These are phyloP conservation scores for Naganishia cerealis DNA, from an alignment of 1,284 basidiomycete species.

Conservation along the genomic window DNA sequence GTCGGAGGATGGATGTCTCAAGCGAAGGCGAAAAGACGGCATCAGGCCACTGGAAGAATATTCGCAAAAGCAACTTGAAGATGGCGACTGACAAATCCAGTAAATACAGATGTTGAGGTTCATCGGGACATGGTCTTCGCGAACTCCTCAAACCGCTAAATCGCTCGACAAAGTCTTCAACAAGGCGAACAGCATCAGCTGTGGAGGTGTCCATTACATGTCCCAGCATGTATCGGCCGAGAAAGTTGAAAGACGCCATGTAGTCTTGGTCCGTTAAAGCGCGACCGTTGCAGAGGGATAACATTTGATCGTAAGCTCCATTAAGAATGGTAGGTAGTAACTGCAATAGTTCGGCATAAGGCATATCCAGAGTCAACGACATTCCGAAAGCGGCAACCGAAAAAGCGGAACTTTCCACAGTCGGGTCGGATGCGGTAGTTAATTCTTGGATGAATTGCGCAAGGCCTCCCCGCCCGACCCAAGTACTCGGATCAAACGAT, in stretches of 20 bases:
- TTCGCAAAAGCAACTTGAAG: constrained; percentile 17
- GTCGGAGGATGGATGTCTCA: neutral
- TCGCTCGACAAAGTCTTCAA: constrained; percentile 5
- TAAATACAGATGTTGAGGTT: constrained; percentile 7
- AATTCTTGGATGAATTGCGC: neutral
- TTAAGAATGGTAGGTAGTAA: constrained; percentile 12
- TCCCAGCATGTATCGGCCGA: constrained; percentile 1
- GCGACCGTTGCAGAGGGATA: constrained; percentile 10
- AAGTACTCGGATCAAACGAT: constrained; percentile 37
- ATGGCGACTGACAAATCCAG: constrained; percentile 5
- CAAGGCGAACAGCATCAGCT: neutral
- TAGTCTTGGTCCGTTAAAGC: constrained; percentile 4
- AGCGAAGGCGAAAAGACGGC: constrained; percentile 9
- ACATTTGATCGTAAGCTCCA: constrained; percentile 10
- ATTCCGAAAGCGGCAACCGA: constrained; percentile 10
- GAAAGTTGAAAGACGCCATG: constrained; percentile 10
- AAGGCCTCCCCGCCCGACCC: constrained; percentile 9
- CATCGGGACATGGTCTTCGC: neutral
- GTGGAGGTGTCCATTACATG: neutral
- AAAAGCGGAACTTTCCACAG: neutral
- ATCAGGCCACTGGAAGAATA: constrained; percentile 9
- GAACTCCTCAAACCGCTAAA: neutral
- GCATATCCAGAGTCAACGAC: constrained; percentile 12
- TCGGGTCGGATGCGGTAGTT: neutral
- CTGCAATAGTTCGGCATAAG: constrained; percentile 12